Base-by-base conservation (phyloP, 2,329 filamentous ascomycete species). In the Hypoxylon sp. region DNA sequence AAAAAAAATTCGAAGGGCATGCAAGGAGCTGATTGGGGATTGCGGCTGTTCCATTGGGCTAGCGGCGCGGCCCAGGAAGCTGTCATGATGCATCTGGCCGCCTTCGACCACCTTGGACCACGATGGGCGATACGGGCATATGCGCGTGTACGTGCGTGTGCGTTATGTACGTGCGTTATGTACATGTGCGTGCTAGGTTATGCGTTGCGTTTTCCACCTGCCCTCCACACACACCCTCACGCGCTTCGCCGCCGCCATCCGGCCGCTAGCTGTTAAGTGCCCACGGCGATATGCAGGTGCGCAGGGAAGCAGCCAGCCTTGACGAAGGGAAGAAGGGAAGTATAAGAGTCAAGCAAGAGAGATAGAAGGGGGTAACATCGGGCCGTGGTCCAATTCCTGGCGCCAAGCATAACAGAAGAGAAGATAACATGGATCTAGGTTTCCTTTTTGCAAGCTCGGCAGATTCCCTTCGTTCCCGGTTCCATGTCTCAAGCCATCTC, bases 361-460 rank as follows among this genome's bases (percentile, higher is more conserved):
- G n/a, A n/a, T n/a, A n/a, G n/a, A 51, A 48, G 21, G 21, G 48
- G 55, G 51, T 59, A 35, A 29, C 49, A 62, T 59, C 45, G 61
- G 49, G 55, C 58, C 57, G 61, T 58, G 58, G 61, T 56, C 55
- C 58, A 64, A 64, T 58, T 62, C 51, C 58, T 58, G 61, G 58
- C 58, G 53, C 57, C 58, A 60, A 57, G 26, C 21, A 48, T n/a
- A 5, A 20, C 27, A 55, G 33, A 58, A 33, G 41, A 41, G 13
- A 55, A 26, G 43, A 54, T n/a, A 38, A 45, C 23, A 33, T 40
- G n/a, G n/a, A n/a, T n/a, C n/a, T n/a, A n/a, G n/a, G n/a, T n/a
- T n/a, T n/a, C n/a, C n/a, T n/a, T n/a, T 45, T 57, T 26, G 53
- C 41, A 49, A 49, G n/a, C 27, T 55, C 60, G 57, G 56, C 58